These are phyloP conservation scores for Syzygium grande DNA, from an alignment of 345 rosid species.

Conservation along the genomic window DNA sequence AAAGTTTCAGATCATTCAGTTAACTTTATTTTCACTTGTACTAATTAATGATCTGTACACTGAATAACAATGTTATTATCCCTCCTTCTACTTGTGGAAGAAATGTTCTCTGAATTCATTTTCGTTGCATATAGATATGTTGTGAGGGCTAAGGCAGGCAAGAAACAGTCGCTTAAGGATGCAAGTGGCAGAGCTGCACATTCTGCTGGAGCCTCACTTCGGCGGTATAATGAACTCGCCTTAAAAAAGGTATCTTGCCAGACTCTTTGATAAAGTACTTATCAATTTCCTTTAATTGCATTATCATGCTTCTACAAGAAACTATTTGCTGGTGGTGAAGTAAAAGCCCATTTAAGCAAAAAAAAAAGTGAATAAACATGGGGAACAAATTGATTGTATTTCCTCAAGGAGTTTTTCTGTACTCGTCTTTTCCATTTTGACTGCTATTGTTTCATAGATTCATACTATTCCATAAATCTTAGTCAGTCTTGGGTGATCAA, in stretches of 20 bases:
- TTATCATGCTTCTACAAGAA: not conserved
- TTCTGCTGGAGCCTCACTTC: constrained; percentile 97
- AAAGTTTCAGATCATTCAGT: not conserved
- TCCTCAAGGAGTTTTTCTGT: not conserved
- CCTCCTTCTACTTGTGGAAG: not conserved
- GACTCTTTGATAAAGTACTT: not conserved
- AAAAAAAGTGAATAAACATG: not conserved
- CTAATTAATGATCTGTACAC: not conserved
- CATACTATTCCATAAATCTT: not conserved
- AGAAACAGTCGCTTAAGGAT: constrained; percentile 90
- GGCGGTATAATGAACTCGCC: constrained; percentile 86
- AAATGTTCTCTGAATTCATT: not conserved
- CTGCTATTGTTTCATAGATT: not conserved
- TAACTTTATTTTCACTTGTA: not conserved
- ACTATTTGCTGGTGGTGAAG: not conserved
- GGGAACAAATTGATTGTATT: not conserved
- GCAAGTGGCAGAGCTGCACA: constrained; percentile 71
- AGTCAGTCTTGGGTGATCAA: not conserved
- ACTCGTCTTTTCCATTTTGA: not conserved
- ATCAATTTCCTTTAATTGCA: not conserved
- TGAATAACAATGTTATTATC: not conserved
- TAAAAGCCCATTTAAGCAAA: not conserved
- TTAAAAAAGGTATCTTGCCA: constrained; percentile 67
- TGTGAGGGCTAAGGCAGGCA: constrained; percentile 98
- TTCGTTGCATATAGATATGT: constrained; percentile 49